Evolutionary conservation across 257 asterid genomes (phyloP).

Genomic region (Solanum pinnatisectum): DNA sequence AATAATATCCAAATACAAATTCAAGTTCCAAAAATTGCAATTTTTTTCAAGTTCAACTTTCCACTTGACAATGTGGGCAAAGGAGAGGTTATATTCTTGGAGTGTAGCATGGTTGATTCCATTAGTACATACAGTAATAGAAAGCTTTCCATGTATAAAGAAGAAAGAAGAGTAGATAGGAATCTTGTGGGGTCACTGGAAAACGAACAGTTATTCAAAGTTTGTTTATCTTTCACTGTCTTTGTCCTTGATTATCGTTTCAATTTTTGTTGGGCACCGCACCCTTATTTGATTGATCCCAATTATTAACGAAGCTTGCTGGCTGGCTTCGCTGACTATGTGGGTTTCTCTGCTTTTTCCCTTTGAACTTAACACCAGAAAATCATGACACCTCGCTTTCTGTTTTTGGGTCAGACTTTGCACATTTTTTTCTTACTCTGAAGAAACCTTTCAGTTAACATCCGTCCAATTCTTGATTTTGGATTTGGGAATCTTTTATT

Average conservation of each 20-base stretch:
- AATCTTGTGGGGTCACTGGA: not conserved
- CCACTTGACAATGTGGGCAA: not conserved
- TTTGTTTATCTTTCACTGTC: conserved; percentile 10
- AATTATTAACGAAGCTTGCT: not conserved
- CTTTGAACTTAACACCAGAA: conserved; percentile 9
- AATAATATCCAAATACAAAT: not conserved
- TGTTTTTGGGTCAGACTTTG: conserved; percentile 22
- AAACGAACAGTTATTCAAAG: not conserved
- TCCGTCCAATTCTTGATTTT: conserved; percentile 20
- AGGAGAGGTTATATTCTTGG: not conserved
- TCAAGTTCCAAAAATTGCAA: too few species aligned
- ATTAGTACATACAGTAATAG: not conserved
- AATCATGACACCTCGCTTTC: conserved; percentile 8
- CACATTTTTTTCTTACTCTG: conserved; percentile 14
- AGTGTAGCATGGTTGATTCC: not conserved
- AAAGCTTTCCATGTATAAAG: not conserved
- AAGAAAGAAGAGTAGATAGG: not conserved
- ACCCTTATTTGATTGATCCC: not conserved
- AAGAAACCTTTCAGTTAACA: conserved; percentile 31
- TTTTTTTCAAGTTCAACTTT: not conserved
- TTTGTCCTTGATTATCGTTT: not conserved
- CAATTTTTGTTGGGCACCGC: conserved; percentile 1
- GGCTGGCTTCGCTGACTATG: conserved; percentile 20
- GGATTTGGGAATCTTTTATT: not conserved
- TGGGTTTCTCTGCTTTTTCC: conserved; percentile 17